phyloP scores from a whole-genome alignment of 352 stramenopile species.

The Bremia lactucae region DNA sequence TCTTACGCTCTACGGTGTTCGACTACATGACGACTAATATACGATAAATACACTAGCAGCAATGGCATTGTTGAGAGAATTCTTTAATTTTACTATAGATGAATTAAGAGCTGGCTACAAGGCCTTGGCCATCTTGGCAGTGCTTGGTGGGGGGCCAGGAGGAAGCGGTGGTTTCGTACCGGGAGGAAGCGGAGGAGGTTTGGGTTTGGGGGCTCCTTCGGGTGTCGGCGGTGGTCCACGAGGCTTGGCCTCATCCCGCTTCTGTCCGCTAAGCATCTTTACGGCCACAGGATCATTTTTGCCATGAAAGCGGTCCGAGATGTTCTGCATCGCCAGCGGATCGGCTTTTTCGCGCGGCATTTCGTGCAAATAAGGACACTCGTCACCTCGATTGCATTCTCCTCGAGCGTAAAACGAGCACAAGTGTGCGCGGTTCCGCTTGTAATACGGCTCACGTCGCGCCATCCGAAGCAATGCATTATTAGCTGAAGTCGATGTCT shows the following conservation, averaged over 20 bases:
- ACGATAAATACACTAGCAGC: background rate
- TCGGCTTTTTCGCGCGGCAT: constrained; percentile 89
- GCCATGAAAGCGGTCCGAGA: constrained; percentile 90
- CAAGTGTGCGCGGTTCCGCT: constrained; percentile 85
- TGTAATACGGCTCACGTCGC: constrained; percentile 85
- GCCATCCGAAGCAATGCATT: constrained; percentile 78
- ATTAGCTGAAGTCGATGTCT: constrained; percentile 50
- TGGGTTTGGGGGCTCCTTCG: constrained; percentile 28
- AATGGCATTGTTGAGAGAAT: constrained; percentile 1
- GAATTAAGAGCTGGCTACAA: too few species aligned
- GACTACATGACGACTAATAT: constrained; percentile 30
- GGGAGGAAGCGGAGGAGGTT: constrained; percentile 40
- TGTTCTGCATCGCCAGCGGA: constrained; percentile 92
- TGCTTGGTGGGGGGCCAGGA: constrained; percentile 35
- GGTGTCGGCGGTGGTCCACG: constrained; percentile 13
- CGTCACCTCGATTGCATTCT: constrained; percentile 88
- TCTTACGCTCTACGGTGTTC: constrained; percentile 55
- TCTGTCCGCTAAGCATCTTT: constrained; percentile 71
- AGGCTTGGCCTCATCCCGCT: constrained; percentile 12
- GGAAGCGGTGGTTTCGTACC: constrained; percentile 56
- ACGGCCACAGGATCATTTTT: constrained; percentile 89
- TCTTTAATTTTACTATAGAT: too few species aligned
- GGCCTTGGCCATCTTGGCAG: constrained; percentile 6
- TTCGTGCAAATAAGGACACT: constrained; percentile 92
- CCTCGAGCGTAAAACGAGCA: constrained; percentile 93